phyloP scores from a whole-genome alignment of 2,329 filamentous ascomycete species.

The Cladosporium sp. region DNA sequence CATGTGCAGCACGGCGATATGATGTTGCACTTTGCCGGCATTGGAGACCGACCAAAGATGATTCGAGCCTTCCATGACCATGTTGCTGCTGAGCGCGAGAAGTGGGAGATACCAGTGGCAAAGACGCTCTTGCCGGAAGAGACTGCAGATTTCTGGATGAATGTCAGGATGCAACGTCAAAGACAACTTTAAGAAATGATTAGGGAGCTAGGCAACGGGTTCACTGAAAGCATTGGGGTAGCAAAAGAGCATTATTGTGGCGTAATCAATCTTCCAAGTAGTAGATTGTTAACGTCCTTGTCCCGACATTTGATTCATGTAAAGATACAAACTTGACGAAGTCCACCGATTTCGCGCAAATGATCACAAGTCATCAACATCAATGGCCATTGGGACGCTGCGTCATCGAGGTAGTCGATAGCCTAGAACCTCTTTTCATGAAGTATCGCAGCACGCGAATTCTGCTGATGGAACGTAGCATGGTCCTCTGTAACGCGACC shows the following conservation, averaged over 20 bases:
- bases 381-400: not conserved
- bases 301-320: not conserved
- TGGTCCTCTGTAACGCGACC: not conserved
- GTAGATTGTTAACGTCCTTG: not conserved
- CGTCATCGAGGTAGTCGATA: not conserved
- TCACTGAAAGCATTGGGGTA: not conserved
- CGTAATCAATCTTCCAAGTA: not conserved
- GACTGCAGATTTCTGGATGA: conserved; percentile 39
- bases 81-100: conserved; percentile 40
- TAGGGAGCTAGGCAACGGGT: not conserved
- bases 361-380: not conserved
- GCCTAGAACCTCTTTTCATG: not conserved
- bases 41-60: conserved; percentile 35
- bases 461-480: not conserved
- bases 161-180: conserved; percentile 33
- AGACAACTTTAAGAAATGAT: not conserved
- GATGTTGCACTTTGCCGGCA: conserved; percentile 48
- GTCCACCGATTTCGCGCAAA: not conserved
- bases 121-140: conserved; percentile 41
- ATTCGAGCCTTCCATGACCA: conserved; percentile 42
- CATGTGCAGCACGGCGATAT: conserved; percentile 46
- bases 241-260: not conserved
- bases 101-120: conserved; percentile 42
- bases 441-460: not conserved
- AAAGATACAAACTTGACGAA: not conserved